Base-by-base conservation (phyloP, 2,329 filamentous ascomycete species). In the Phialophora chinensis region DNA sequence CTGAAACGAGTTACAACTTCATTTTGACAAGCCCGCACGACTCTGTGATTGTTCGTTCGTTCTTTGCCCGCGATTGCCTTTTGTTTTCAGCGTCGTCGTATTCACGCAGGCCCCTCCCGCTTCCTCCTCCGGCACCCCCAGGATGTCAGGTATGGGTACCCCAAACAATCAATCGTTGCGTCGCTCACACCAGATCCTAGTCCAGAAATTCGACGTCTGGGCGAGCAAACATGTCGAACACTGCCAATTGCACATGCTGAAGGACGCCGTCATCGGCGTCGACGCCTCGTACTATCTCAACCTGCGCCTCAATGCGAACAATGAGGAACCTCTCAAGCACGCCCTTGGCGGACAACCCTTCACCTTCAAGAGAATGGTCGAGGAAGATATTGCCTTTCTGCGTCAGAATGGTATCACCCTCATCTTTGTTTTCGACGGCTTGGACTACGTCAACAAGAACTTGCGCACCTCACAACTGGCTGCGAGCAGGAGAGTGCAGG, bases 201-300 rank as follows among this genome's bases (percentile, higher is more conserved):
- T 83, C 73, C 81, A 80, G 71, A 78, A 78, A 66, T 83, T 88
- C 75, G 85, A 86, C 72, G 82, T 84, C 73, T 89, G 86, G 86
- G 84, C 81, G 63, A 79, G 79, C 71, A 79, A 78, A 74, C 81
- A 86, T 71, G 80, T 81, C 68, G 75, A 85, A 83, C 57, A 86
- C 88, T 73, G 83, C 88, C 66, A 62, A 27, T 79, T 96, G 72
- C 84, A 88, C 67, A 87, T 91, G 69, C 84, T 97, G 73, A 87
- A 90, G 75, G 90, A 89, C 76, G 87, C 87, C 67, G 86, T 89
- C 62, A 86, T 97, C 73, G 93, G 90, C 71, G 88, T 98, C 74
- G 93, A 97, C 82, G 95, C 94, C 63, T 90, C 91, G 61, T 91
- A 96, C 79, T 98, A 95, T 78, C 87, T 99, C 70, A 86, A 90